Percentiles rank a stretch among this genome's conserved stretches.
phyloP scores from a whole-genome alignment of 768 basidiomycete genomes.

The Antrodiella citrinella region DNA sequence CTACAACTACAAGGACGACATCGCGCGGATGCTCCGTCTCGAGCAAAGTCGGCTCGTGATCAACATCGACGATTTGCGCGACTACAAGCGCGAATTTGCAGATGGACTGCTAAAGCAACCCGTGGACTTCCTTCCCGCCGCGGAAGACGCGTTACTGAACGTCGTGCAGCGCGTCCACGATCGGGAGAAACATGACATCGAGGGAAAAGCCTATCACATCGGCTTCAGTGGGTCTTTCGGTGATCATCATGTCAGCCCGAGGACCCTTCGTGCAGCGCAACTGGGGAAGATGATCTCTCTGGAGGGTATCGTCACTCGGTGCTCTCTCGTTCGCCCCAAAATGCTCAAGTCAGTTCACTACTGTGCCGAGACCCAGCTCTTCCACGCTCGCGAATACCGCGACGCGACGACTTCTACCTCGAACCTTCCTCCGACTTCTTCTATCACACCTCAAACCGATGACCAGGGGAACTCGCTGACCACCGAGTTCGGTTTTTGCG shows the following conservation, averaged over 20 bases:
- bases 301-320: constrained; percentile 97
- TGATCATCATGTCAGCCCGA: constrained; percentile 94
- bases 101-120: constrained; percentile 83
- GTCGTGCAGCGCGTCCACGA: constrained; percentile 72
- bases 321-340: constrained; percentile 96
- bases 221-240: constrained; percentile 96
- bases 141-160: constrained; percentile 75
- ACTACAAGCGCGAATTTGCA: constrained; percentile 81
- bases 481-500: constrained; percentile 87
- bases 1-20: constrained; percentile 81
- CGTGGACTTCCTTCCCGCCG: constrained; percentile 77
- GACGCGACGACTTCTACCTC: constrained; percentile 87
- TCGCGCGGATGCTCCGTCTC: constrained; percentile 71
- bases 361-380: constrained; percentile 78
- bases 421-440: constrained; percentile 76
- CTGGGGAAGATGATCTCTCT: constrained; percentile 95
- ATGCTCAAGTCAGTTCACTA: constrained; percentile 97
- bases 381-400: constrained; percentile 85
- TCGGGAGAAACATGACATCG: constrained; percentile 71
- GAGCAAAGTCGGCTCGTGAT: constrained; percentile 86
- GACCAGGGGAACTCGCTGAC: constrained; percentile 82
- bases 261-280: constrained; percentile 81
- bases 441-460: constrained; percentile 85
- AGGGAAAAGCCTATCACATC: constrained; percentile 74
- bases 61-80: constrained; percentile 93